Evolutionary conservation across 352 stramenopile genomes (phyloP).

Genomic region (Phytophthora tubulina): DNA sequence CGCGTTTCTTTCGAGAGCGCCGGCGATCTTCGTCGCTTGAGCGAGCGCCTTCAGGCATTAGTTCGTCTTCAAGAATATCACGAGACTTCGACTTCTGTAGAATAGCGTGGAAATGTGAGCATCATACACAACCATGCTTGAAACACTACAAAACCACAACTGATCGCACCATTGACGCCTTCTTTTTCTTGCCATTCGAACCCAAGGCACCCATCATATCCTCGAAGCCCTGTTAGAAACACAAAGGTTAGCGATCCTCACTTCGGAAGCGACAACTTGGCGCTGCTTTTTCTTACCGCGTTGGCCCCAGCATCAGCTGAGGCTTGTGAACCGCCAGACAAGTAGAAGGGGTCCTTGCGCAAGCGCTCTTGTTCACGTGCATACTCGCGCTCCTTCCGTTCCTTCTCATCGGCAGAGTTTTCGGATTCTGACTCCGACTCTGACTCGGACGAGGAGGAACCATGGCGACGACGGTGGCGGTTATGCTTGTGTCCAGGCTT

Average conservation of each 20-base stretch:
- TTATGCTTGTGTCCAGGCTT: conserved; percentile 60
- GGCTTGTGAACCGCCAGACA: conserved; percentile 50
- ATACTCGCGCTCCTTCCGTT: conserved; percentile 53
- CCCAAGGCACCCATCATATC: conserved; percentile 86
- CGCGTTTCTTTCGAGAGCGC: conserved; percentile 61
- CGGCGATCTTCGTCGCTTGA: conserved; percentile 78
- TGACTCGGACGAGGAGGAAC: conserved; percentile 44
- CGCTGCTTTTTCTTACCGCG: conserved; percentile 24
- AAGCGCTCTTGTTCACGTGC: conserved; percentile 69
- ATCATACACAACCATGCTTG: not conserved
- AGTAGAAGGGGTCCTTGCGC: conserved; percentile 85
- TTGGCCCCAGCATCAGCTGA: conserved; percentile 49
- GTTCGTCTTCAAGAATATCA: conserved; percentile 72
- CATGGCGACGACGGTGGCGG: conserved; percentile 25
- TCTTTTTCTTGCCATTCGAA: conserved; percentile 70
- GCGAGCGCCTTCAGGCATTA: conserved; percentile 80
- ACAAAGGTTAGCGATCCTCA: conserved; percentile 8
- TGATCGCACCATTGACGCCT: conserved; percentile 59
- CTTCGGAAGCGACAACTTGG: not conserved
- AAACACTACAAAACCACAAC: not conserved
- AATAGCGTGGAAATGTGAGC: conserved; percentile 1
- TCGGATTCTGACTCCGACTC: conserved; percentile 46
- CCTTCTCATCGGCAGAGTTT: conserved; percentile 54
- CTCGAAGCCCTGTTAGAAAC: conserved; percentile 62
- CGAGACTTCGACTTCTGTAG: conserved; percentile 57